Evolutionary conservation across 495 filamentous ascomycete genomes (phyloP).

Genomic region (Schizothecium vesticola): DNA sequence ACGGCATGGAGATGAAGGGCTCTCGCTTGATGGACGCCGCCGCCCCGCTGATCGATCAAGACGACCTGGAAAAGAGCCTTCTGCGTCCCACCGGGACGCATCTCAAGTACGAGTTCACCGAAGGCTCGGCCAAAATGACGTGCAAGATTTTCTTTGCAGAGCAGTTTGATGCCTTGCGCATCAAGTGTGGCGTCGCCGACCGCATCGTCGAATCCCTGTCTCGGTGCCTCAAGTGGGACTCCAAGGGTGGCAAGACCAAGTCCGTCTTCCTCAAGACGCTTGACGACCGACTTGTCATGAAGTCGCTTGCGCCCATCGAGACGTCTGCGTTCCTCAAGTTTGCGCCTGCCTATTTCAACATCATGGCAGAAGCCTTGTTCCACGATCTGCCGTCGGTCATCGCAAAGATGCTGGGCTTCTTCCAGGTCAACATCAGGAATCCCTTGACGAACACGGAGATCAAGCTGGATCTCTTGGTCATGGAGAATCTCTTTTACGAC

Average conservation of each 20-base stretch:
- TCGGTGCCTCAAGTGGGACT: constrained; percentile 95
- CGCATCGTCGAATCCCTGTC: constrained; percentile 94
- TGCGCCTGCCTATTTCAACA: constrained; percentile 92
- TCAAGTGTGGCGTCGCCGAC: constrained; percentile 87
- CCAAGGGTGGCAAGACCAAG: constrained; percentile 95
- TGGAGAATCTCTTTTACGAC: constrained; percentile 99
- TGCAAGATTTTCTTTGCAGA: constrained; percentile 98
- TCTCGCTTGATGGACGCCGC: constrained; percentile 11
- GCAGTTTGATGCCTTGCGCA: constrained; percentile 90
- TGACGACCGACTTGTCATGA: constrained; percentile 81
- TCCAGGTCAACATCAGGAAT: constrained; percentile 95
- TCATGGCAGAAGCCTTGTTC: constrained; percentile 94
- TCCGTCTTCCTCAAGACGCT: constrained; percentile 97
- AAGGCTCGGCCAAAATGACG: constrained; percentile 86
- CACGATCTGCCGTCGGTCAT: constrained; percentile 95
- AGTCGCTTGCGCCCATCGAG: constrained; percentile 80
- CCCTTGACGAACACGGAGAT: constrained; percentile 87
- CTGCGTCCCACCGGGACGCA: constrained; percentile 81
- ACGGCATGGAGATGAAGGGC: constrained; percentile 26
- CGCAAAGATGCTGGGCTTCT: constrained; percentile 98
- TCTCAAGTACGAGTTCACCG: constrained; percentile 87
- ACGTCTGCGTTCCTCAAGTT: constrained; percentile 91
- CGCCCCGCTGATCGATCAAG: constrained; percentile 33
- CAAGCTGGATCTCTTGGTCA: constrained; percentile 88
- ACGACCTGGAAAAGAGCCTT: constrained; percentile 69